A percentile compares a stretch with the other conserved stretches of the same genome.
phyloP scores from a whole-genome alignment of 2,329 filamentous ascomycete genomes.

The Lachnellula hyalina region DNA sequence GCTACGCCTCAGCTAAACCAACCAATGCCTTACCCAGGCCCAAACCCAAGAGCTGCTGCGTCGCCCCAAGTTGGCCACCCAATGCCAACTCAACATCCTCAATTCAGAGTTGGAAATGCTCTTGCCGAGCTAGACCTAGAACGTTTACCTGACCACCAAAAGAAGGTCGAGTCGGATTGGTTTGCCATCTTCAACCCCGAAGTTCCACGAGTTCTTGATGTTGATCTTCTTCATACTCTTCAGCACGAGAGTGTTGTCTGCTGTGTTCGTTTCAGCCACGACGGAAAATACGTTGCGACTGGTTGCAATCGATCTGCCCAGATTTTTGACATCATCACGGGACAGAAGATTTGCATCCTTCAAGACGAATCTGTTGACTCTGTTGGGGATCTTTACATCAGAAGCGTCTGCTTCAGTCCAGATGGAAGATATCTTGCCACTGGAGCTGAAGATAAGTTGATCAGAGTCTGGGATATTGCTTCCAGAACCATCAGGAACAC shows the following conservation, averaged over 20 bases:
- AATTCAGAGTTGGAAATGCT: constrained; percentile 58
- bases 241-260: constrained; percentile 95
- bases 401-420: constrained; percentile 97
- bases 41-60: constrained; percentile 59
- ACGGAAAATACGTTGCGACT: constrained; percentile 93
- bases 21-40: constrained; percentile 78
- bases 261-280: constrained; percentile 93
- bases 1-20: constrained; percentile 91
- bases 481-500: constrained; percentile 80
- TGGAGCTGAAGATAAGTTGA: constrained; percentile 95
- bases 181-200: constrained; percentile 95
- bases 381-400: constrained; percentile 89
- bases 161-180: constrained; percentile 89
- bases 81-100: constrained; percentile 56
- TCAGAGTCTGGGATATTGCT: constrained; percentile 95
- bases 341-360: constrained; percentile 81
- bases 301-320: constrained; percentile 99
- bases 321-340: constrained; percentile 88
- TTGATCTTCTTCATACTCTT: constrained; percentile 89
- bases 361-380: constrained; percentile 86
- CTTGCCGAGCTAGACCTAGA: constrained; percentile 85
- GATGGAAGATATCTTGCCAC: constrained; percentile 92
- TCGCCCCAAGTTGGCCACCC: constrained; percentile 87
- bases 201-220: constrained; percentile 82
- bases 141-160: constrained; percentile 75